Conservation (phyloP, 306 rosid species). For the Hippophae gyantsensis region DNA sequence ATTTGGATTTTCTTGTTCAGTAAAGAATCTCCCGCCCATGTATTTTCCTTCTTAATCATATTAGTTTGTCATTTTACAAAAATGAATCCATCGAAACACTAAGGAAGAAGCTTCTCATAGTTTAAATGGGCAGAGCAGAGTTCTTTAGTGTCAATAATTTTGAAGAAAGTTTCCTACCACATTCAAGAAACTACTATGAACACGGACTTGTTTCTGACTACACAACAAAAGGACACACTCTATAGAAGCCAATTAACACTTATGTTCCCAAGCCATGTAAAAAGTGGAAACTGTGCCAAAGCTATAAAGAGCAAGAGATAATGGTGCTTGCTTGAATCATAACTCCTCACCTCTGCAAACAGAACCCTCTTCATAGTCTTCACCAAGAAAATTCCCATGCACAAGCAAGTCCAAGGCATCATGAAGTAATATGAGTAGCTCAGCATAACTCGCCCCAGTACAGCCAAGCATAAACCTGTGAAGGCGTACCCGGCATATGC, state of each 20-base stretch:
- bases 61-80: too few species aligned
- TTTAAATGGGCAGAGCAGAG: too few species aligned
- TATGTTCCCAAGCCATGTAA: conserved; percentile 13
- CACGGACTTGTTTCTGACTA: too few species aligned
- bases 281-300: conserved; percentile 53
- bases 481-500: conserved; percentile 63
- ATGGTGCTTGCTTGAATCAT: conserved; percentile 50
- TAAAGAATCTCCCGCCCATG: too few species aligned
- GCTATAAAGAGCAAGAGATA: conserved; percentile 62
- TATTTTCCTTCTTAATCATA: too few species aligned
- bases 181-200: too few species aligned
- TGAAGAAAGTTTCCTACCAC: too few species aligned
- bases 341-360: conserved; percentile 51
- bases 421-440: conserved; percentile 49
- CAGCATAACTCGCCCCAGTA: conserved; percentile 37
- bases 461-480: conserved; percentile 50
- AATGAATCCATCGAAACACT: too few species aligned
- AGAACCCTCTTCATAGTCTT: conserved; percentile 58
- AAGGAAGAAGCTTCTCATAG: too few species aligned
- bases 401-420: conserved; percentile 54
- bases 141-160: too few species aligned
- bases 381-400: conserved; percentile 65
- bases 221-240: too few species aligned
- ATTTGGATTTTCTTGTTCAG: too few species aligned
- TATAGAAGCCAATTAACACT: neutral